A percentile compares a stretch with the other conserved stretches of the same genome.
Conservation (phyloP, 2,329 filamentous ascomycete species). For the Epicoccum sorghinum region DNA sequence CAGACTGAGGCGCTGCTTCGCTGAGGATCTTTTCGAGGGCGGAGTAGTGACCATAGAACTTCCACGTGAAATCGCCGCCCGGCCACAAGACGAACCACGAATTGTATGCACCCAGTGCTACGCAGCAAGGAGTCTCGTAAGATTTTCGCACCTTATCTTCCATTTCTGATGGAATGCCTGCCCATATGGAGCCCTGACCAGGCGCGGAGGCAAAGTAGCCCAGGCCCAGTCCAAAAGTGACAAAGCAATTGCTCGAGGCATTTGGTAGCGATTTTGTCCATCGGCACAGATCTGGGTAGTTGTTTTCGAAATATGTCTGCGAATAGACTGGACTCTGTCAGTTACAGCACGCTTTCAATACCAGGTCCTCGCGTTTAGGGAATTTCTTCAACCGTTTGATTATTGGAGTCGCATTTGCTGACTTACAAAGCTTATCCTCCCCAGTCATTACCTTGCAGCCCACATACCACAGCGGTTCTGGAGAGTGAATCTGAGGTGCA, state of each 20-base stretch:
- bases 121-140: constrained; percentile 38
- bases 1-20: constrained; percentile 31
- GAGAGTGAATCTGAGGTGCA: constrained; percentile 33
- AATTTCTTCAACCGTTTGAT: no score
- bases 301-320: constrained; percentile 38
- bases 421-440: constrained; percentile 46
- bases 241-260: constrained; percentile 35
- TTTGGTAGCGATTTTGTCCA: constrained; percentile 39
- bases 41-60: constrained; percentile 40
- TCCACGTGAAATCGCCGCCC: constrained; percentile 39
- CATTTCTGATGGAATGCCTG: constrained; percentile 39
- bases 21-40: constrained; percentile 37
- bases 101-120: constrained; percentile 36
- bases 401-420: neutral
- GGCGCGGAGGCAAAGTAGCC: constrained; percentile 42
- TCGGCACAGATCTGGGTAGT: constrained; percentile 38
- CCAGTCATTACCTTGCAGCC: constrained; percentile 40
- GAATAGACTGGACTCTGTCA: constrained; percentile 38
- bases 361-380: neutral
- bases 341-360: constrained; percentile 9
- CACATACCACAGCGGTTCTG: constrained; percentile 44
- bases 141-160: constrained; percentile 43
- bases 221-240: constrained; percentile 41
- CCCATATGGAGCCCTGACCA: constrained; percentile 43
- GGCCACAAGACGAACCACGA: constrained; percentile 45